phyloP scores from a whole-genome alignment of 177 flowering plant species.

The Vitis hybrid region DNA sequence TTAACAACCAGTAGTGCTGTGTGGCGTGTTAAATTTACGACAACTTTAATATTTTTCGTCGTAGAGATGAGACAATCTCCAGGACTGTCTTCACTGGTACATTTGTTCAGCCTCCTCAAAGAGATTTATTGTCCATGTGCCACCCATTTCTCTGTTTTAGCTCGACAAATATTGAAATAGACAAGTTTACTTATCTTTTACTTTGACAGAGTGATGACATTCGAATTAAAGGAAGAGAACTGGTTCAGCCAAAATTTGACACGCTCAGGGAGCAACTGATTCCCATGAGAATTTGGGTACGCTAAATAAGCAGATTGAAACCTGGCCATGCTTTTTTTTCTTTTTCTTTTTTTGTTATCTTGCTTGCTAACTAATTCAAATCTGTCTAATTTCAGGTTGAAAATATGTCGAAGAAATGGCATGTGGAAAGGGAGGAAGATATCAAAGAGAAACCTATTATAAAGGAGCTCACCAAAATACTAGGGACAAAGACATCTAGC shows the following conservation, averaged over 20 bases:
- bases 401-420: slow-evolving; percentile 62
- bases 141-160: not conserved
- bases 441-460: slow-evolving; percentile 60
- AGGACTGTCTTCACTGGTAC: too few relatives aligned
- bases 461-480: slow-evolving; percentile 65
- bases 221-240: slow-evolving; percentile 55
- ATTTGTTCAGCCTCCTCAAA: not conserved
- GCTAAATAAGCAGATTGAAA: not conserved
- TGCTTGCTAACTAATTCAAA: slow-evolving; percentile 3
- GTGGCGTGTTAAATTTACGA: too few relatives aligned
- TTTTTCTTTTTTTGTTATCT: not conserved
- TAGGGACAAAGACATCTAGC: slow-evolving; percentile 45
- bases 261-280: slow-evolving; percentile 45
- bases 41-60: too few relatives aligned
- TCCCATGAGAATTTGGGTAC: slow-evolving; percentile 78
- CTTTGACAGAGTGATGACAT: slow-evolving; percentile 60
- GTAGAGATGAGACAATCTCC: too few relatives aligned
- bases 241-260: slow-evolving; percentile 60
- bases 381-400: slow-evolving; percentile 49
- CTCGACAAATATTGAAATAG: not conserved
- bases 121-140: not conserved
- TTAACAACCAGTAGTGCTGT: too few relatives aligned
- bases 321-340: not conserved
- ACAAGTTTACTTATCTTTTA: not conserved
- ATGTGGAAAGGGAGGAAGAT: slow-evolving; percentile 39